Base-by-base conservation (phyloP, 768 basidiomycete genomes). In the Suillus luteus region DNA sequence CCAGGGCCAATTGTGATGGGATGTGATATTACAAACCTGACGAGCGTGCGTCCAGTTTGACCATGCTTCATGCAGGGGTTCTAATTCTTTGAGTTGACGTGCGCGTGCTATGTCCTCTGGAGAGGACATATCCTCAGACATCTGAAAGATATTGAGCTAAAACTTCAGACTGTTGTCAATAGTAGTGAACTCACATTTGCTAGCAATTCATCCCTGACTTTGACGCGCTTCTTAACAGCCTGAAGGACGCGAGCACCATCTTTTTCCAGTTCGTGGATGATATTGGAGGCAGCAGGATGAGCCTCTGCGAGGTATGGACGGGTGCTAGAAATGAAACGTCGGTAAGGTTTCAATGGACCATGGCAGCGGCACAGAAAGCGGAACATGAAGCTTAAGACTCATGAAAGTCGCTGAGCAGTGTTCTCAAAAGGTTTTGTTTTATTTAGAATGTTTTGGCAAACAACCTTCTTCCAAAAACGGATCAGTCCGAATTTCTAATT, bases 31-130 rank as follows among this genome's bases (percentile, higher is more conserved):
- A 76, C 83, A 61, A 65, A 92, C 93, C 80, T 87, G 69, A 64
- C 79, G 79, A 6, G 84, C 81, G n/a, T 76, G 74, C 24, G 71
- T 71, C 85, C 89, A 93, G 27, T 80, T 73, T 35, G 84, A 76
- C 92, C 93, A 96, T 11, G 88, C 89, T 12, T 79, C 73, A 43
- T 85, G 81, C 3, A 95, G 76, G 2, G 86, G 81, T 67, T 92
- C 89, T 14, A 88, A 73, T 62, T 93, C 90, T 66, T 89, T 90
- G 51, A 90, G 73, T 31, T 84, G 81, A 65, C 86, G 87, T 1
- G 89, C 81, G 11, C 80, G 77, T 11, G 77, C 73, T 60, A 92
- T 84, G 66, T 89, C 86, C 51, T 85, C 85, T 9, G 80, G 76
- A 17, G 82, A 80, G 4, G 84, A 81, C 74, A 83, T 78, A 59